A percentile compares a stretch with the other conserved stretches of the same genome.
Conservation (phyloP, 345 rosid species). For the Xanthoceras sorbifolium region DNA sequence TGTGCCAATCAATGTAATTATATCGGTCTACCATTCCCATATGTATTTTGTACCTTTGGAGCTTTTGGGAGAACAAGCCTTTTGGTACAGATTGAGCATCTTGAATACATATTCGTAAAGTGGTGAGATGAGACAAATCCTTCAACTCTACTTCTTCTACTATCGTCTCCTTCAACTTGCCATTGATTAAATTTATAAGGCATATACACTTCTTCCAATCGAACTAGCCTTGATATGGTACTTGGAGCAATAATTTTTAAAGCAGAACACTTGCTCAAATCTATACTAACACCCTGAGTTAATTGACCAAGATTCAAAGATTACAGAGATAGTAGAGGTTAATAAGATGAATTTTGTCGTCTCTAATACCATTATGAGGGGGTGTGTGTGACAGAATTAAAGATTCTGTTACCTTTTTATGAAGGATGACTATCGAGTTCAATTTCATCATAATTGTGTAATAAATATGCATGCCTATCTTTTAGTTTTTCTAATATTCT, state of each 20-base stretch:
- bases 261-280: background rate
- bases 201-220: slow-evolving; percentile 34
- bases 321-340: no score
- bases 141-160: slow-evolving; percentile 25
- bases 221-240: slow-evolving; percentile 10
- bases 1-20: background rate
- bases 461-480: no score
- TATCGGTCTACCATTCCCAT: background rate
- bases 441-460: no score
- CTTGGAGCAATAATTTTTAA: slow-evolving; percentile 14
- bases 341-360: no score
- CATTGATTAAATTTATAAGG: slow-evolving; percentile 4
- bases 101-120: no score
- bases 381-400: no score
- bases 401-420: no score
- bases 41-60: background rate
- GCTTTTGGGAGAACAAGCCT: background rate
- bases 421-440: no score
- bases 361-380: no score
- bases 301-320: no score
- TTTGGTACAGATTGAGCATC: background rate
- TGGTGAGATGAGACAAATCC: slow-evolving; percentile 13
- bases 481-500: no score
- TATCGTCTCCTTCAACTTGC: slow-evolving; percentile 1
- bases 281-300: background rate